Conservation (phyloP, 371 early-diverging fungal species). For the Chytridium lagenaria region DNA sequence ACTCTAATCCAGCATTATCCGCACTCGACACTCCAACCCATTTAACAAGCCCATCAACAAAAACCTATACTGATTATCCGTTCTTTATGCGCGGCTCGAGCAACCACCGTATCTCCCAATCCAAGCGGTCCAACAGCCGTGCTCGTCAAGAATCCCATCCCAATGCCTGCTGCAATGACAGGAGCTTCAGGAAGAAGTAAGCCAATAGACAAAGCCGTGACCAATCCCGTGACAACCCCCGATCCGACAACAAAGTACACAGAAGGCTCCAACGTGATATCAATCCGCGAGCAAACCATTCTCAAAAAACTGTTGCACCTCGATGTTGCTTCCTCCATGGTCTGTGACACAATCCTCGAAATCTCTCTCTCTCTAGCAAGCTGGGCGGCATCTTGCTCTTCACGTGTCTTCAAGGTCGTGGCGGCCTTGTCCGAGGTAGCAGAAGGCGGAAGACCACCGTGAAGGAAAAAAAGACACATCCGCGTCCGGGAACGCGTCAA, state of each 20-base stretch:
- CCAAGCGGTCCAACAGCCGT: conserved; percentile 38
- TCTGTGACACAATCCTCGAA: conserved; percentile 17
- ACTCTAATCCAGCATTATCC: conserved; percentile 28
- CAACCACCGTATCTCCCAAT: conserved; percentile 33
- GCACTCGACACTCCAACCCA: conserved; percentile 31
- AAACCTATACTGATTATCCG: conserved; percentile 38
- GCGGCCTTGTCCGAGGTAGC: not conserved
- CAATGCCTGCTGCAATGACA: conserved; percentile 37
- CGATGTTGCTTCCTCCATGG: conserved; percentile 33
- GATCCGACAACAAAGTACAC: conserved; percentile 35
- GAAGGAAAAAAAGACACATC: not conserved
- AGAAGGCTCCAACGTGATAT: conserved; percentile 32
- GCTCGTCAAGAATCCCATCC: conserved; percentile 36
- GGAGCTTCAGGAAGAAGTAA: conserved; percentile 36
- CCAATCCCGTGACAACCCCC: conserved; percentile 37
- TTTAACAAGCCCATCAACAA: conserved; percentile 40
- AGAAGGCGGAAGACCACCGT: too few species aligned
- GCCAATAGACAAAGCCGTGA: conserved; percentile 37
- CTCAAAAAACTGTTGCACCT: conserved; percentile 28
- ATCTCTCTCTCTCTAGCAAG: conserved; percentile 8
- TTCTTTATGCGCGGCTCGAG: conserved; percentile 30
- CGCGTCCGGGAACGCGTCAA: conserved; percentile 33
- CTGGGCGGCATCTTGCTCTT: not conserved
- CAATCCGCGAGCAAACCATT: conserved; percentile 31
- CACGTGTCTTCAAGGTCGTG: not conserved